phyloP scores from a whole-genome alignment of 2,329 filamentous ascomycete species.

The Cercospora sp. region DNA sequence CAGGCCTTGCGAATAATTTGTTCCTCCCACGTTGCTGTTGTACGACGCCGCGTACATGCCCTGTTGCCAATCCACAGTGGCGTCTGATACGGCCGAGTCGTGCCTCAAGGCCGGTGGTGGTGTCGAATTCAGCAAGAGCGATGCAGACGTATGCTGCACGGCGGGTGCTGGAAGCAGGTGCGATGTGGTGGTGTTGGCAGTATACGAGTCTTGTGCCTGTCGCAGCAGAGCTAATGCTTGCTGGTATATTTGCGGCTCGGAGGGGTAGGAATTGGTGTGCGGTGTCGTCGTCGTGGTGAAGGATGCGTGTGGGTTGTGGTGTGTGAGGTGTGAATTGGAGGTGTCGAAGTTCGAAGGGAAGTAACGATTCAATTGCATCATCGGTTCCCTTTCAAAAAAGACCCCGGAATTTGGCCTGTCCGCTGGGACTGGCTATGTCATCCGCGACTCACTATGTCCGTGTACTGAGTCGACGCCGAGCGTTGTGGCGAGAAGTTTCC shows the following conservation, averaged over 20 bases:
- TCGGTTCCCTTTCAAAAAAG: slow-evolving; percentile 4
- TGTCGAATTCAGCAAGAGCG: background rate
- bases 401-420: slow-evolving; percentile 3
- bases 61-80: slow-evolving; percentile 26
- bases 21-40: slow-evolving; percentile 32
- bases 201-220: background rate
- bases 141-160: slow-evolving; percentile 8
- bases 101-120: slow-evolving; percentile 10
- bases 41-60: slow-evolving; percentile 26
- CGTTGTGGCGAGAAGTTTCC: slow-evolving; percentile 7
- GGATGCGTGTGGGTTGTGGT: background rate
- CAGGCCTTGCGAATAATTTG: slow-evolving; percentile 19
- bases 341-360: slow-evolving; percentile 9
- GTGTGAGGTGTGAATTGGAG: slow-evolving; percentile 4
- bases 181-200: background rate
- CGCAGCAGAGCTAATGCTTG: slow-evolving; percentile 19
- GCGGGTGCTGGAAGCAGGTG: background rate
- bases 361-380: background rate
- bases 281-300: background rate
- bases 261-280: background rate
- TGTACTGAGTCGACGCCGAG: slow-evolving; percentile 5
- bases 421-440: slow-evolving; percentile 5
- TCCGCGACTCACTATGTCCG: background rate
- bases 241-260: slow-evolving; percentile 14
- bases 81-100: slow-evolving; percentile 20